Percentiles rank a stretch among this genome's conserved stretches.
phyloP scores from a whole-genome alignment of 805 yeast genomes.

The Myxozyma geophila region DNA sequence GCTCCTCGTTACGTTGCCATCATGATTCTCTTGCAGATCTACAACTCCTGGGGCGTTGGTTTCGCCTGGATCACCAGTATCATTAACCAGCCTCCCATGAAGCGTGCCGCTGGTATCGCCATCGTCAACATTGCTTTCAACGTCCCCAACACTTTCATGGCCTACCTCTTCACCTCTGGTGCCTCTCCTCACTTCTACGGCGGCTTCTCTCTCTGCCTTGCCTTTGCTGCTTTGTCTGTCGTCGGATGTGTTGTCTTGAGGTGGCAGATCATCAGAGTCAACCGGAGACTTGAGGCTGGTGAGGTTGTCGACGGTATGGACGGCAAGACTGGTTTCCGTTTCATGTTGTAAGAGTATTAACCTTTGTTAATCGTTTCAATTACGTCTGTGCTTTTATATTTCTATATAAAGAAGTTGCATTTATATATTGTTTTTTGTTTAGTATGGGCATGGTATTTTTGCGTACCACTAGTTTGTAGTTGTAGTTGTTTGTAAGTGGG shows the following conservation, averaged over 20 bases:
- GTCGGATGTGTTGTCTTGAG: conserved; percentile 2
- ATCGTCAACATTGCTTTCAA: conserved; percentile 52
- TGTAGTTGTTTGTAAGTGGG: too few species aligned
- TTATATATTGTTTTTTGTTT: too few species aligned
- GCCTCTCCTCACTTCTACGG: conserved; percentile 40
- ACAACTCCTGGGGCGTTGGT: conserved; percentile 58
- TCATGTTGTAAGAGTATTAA: conserved; percentile 8
- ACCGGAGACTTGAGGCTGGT: conserved; percentile 17
- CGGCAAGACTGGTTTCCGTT: conserved; percentile 26
- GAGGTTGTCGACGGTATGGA: conserved; percentile 25
- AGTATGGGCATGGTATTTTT: too few species aligned
- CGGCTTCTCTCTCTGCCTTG: conserved; percentile 40
- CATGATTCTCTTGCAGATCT: conserved; percentile 59
- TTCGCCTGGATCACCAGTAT: conserved; percentile 62
- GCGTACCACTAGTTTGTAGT: too few species aligned
- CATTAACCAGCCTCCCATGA: conserved; percentile 60
- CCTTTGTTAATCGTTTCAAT: not conserved
- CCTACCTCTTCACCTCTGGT: conserved; percentile 37
- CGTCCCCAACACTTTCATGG: conserved; percentile 40
- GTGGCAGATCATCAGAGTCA: conserved; percentile 3
- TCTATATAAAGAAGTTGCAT: too few species aligned
- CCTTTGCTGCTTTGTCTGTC: conserved; percentile 25
- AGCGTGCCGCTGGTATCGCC: conserved; percentile 51
- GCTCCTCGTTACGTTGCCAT: conserved; percentile 64
- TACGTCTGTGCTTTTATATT: too few species aligned